These are phyloP conservation scores for Pseudonectria foliicola DNA, from an alignment of 2,329 filamentous ascomycete genomes.

Conservation along the genomic window DNA sequence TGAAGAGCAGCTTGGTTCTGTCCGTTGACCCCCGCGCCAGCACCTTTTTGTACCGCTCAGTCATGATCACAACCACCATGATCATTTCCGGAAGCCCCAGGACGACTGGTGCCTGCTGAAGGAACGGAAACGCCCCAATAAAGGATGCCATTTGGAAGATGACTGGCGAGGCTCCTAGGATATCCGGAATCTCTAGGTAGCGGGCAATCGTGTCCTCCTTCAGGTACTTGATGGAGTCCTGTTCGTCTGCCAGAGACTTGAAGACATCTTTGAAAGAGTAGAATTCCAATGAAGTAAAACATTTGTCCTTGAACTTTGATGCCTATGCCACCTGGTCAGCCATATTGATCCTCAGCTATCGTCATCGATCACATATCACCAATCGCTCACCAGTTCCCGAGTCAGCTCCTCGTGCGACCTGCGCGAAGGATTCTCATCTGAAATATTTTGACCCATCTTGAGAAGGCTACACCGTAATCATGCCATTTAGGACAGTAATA, in stretches of 20 bases:
- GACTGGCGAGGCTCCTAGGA: conserved; percentile 58
- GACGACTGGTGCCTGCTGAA: conserved; percentile 62
- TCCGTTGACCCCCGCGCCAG: conserved; percentile 50
- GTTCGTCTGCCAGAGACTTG: conserved; percentile 57
- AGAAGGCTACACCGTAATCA: conserved; percentile 14
- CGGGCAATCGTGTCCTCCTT: conserved; percentile 62
- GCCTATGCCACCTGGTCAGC: conserved; percentile 35
- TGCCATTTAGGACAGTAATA: conserved; percentile 8
- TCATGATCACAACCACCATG: conserved; percentile 66
- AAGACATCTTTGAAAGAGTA: conserved; percentile 71
- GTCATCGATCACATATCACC: conserved; percentile 6
- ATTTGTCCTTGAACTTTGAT: conserved; percentile 58
- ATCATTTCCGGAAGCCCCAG: conserved; percentile 63
- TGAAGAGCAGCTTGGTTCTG: conserved; percentile 60
- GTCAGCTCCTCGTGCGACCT: conserved; percentile 46
- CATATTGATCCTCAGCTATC: background rate
- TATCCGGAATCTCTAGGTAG: conserved; percentile 67
- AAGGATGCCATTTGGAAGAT: conserved; percentile 67
- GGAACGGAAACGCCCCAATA: conserved; percentile 66
- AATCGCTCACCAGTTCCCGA: conserved; percentile 40
- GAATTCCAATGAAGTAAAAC: conserved; percentile 64
- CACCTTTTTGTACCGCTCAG: conserved; percentile 59
- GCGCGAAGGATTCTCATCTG: conserved; percentile 35
- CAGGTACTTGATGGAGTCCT: conserved; percentile 56
- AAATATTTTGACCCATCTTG: conserved; percentile 47